These are phyloP conservation scores for Acephala macrosclerotiorum DNA, from an alignment of 2,329 filamentous ascomycete genomes.

Conservation along the genomic window DNA sequence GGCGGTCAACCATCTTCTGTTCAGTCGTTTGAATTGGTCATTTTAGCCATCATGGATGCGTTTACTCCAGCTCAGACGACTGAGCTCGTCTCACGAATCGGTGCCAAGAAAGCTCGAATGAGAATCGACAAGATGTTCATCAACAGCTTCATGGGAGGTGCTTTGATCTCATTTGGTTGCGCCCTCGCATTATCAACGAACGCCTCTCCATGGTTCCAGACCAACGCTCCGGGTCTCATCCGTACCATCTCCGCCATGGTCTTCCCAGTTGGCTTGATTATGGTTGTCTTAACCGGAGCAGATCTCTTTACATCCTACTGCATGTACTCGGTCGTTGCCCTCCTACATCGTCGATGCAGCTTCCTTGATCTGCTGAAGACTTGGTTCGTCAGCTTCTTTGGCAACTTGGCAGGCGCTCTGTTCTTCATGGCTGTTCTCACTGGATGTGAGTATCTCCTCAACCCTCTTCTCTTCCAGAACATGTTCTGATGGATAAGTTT, in stretches of 20 bases:
- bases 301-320: constrained; percentile 54
- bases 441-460: constrained; percentile 48
- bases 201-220: constrained; percentile 55
- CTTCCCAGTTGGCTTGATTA: constrained; percentile 57
- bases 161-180: constrained; percentile 58
- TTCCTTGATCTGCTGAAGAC: constrained; percentile 42
- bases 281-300: constrained; percentile 56
- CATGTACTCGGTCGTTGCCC: constrained; percentile 52
- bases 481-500: neutral
- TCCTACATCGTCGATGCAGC: constrained; percentile 50
- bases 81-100: constrained; percentile 58
- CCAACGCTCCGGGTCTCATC: constrained; percentile 56
- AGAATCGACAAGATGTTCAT: constrained; percentile 60
- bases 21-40: neutral
- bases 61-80: constrained; percentile 57
- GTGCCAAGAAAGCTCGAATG: constrained; percentile 59
- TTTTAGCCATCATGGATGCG: constrained; percentile 43
- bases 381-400: constrained; percentile 56
- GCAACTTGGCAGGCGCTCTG: constrained; percentile 56
- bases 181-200: constrained; percentile 55
- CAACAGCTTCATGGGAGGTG: constrained; percentile 58
- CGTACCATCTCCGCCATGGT: constrained; percentile 53
- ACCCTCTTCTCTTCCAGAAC: neutral
- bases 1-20: neutral
- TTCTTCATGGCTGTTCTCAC: constrained; percentile 57